Evolutionary conservation across 176 grass and related monocot genomes (phyloP).

Genomic region (Cocos nucifera): DNA sequence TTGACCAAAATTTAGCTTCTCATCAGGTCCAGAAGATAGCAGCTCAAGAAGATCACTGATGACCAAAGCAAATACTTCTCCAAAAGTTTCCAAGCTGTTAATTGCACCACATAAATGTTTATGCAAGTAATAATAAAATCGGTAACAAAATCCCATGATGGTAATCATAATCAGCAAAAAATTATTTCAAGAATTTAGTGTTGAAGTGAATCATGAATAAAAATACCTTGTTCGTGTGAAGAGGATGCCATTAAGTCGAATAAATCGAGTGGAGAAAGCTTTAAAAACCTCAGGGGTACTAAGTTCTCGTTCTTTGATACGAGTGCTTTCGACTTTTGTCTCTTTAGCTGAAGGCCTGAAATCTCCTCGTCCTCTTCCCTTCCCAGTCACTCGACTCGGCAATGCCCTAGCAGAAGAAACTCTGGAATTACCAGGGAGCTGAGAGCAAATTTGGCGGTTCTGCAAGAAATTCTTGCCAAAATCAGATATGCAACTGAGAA

Average conservation of each 20-base stretch:
- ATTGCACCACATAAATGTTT: slow-evolving; percentile 1
- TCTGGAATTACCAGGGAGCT: slow-evolving; percentile 38
- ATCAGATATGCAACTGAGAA: no score
- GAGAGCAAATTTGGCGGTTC: slow-evolving; percentile 62
- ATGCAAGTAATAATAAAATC: neutral
- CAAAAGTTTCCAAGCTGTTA: slow-evolving; percentile 88
- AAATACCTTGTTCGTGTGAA: slow-evolving; percentile 42
- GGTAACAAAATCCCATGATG: no score
- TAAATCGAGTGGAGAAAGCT: slow-evolving; percentile 65
- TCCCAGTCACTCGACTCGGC: slow-evolving; percentile 41
- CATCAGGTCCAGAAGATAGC: slow-evolving; percentile 72
- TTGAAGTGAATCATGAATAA: neutral
- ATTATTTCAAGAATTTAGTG: no score
- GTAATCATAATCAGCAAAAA: no score
- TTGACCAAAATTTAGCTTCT: slow-evolving; percentile 64
- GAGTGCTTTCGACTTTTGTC: slow-evolving; percentile 24
- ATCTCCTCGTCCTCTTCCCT: slow-evolving; percentile 62
- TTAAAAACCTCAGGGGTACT: slow-evolving; percentile 50
- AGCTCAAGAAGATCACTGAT: slow-evolving; percentile 58
- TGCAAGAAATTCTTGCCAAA: slow-evolving; percentile 19
- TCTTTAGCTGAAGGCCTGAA: slow-evolving; percentile 51
- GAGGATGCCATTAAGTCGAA: slow-evolving; percentile 84
- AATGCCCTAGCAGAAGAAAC: slow-evolving; percentile 24
- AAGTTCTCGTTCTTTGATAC: slow-evolving; percentile 33
- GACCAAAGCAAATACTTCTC: slow-evolving; percentile 44